Evolutionary conservation across 106 monocot species (phyloP).

Genomic region (Dactylorhiza incarnata): DNA sequence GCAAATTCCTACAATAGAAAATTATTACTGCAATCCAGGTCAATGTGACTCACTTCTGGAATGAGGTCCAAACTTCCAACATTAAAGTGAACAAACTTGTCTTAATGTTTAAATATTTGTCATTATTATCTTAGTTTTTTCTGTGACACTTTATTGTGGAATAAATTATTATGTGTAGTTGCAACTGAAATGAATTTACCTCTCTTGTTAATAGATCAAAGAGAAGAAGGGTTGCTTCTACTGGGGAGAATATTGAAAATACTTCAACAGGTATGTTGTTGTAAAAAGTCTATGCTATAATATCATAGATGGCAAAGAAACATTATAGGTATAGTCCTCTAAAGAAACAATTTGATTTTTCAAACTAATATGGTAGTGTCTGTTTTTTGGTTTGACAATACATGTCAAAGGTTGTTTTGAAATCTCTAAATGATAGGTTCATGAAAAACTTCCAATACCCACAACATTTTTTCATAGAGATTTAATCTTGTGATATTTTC

Average conservation of each 20-base stretch:
- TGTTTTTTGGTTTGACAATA: not conserved
- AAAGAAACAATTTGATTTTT: not conserved
- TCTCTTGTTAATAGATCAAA: constrained; percentile 15
- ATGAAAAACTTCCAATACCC: not conserved
- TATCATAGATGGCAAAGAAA: not conserved
- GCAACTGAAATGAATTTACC: not conserved
- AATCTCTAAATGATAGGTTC: not conserved
- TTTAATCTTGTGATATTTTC: not conserved
- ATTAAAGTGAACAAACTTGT: not conserved
- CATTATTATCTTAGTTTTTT: not conserved
- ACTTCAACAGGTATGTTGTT: constrained; percentile 12
- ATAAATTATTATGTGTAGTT: not conserved
- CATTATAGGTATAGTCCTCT: not conserved
- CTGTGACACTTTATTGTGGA: not conserved
- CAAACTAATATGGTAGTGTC: not conserved
- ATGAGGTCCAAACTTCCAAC: not conserved
- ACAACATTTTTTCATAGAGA: not conserved
- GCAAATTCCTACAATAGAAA: not conserved
- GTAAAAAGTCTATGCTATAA: not conserved
- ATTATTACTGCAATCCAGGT: no score
- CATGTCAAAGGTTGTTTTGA: not conserved
- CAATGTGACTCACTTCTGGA: not conserved
- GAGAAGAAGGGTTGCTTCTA: constrained; percentile 23
- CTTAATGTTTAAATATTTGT: not conserved
- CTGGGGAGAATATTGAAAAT: constrained; percentile 20